A percentile compares a stretch with the other conserved stretches of the same genome.
phyloP scores from a whole-genome alignment of 2,329 filamentous ascomycete genomes.

The Neurospora sp. region DNA sequence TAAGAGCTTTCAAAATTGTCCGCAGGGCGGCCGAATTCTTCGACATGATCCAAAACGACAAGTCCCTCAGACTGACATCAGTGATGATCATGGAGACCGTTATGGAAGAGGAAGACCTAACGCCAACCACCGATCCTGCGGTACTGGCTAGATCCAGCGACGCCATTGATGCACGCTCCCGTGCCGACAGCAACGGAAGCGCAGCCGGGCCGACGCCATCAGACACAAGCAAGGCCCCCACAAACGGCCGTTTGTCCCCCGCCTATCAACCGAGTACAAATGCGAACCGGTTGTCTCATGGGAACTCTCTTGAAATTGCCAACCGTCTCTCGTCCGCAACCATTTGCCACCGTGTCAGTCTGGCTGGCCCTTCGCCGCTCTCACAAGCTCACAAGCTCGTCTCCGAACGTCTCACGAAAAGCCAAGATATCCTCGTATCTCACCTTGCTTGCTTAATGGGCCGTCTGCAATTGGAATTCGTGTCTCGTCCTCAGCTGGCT shows the following conservation, averaged over 20 bases:
- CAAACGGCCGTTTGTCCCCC: conserved; percentile 38
- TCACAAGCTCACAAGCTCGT: conserved; percentile 63
- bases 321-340: conserved; percentile 36
- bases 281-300: conserved; percentile 24
- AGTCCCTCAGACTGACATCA: conserved; percentile 37
- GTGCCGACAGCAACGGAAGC: conserved; percentile 23
- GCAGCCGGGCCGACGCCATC: conserved; percentile 25
- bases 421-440: conserved; percentile 82
- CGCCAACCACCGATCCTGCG: conserved; percentile 52
- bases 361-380: conserved; percentile 55
- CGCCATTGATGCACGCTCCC: conserved; percentile 31
- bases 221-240: conserved; percentile 26
- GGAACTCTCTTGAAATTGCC: conserved; percentile 23
- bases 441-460: conserved; percentile 91
- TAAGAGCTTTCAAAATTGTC: conserved; percentile 91
- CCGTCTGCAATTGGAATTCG: conserved; percentile 78
- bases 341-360: conserved; percentile 66
- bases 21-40: conserved; percentile 82
- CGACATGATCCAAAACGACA: conserved; percentile 67
- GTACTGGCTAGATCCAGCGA: conserved; percentile 24
- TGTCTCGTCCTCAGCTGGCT: conserved; percentile 74
- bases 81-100: conserved; percentile 52
- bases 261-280: conserved; percentile 25
- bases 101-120: conserved; percentile 47
- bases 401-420: conserved; percentile 68